Conservation (phyloP, 106 monocot species). For the Phalaenopsis aphrodite region DNA sequence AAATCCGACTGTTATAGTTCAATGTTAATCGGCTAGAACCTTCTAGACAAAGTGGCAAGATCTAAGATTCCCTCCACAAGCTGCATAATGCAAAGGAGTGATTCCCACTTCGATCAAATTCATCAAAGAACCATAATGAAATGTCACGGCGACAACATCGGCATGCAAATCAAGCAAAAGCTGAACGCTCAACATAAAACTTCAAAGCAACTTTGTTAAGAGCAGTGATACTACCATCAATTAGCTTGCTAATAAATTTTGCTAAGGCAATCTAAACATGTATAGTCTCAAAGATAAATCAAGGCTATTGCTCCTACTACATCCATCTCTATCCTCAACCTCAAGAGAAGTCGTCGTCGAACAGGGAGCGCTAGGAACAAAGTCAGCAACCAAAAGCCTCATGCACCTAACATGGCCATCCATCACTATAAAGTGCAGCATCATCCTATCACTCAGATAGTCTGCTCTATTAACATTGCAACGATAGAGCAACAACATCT, state of each 20-base stretch:
- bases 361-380: slow-evolving; percentile 51
- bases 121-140: slow-evolving; percentile 67
- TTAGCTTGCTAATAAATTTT: slow-evolving; percentile 66
- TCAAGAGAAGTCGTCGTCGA: slow-evolving; percentile 10
- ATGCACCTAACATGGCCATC: slow-evolving; percentile 77
- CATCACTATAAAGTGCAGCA: slow-evolving; percentile 78
- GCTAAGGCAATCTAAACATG: slow-evolving; percentile 39
- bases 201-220: slow-evolving; percentile 84
- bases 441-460: slow-evolving; percentile 80
- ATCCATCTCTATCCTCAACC: slow-evolving; percentile 12
- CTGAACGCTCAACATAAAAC: slow-evolving; percentile 69
- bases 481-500: slow-evolving; percentile 71
- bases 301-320: slow-evolving; percentile 11
- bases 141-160: slow-evolving; percentile 58
- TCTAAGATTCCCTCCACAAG: slow-evolving; percentile 81
- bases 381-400: slow-evolving; percentile 74
- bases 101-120: slow-evolving; percentile 89
- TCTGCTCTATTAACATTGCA: slow-evolving; percentile 78
- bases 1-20: slow-evolving; percentile 98
- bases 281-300: slow-evolving; percentile 27
- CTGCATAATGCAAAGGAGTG: slow-evolving; percentile 98
- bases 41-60: slow-evolving; percentile 77
- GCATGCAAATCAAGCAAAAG: slow-evolving; percentile 87
- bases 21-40: slow-evolving; percentile 84
- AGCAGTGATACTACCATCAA: slow-evolving; percentile 90